Evolutionary conservation across 768 basidiomycete genomes (phyloP).

Genomic region (Tricholoma sp.): DNA sequence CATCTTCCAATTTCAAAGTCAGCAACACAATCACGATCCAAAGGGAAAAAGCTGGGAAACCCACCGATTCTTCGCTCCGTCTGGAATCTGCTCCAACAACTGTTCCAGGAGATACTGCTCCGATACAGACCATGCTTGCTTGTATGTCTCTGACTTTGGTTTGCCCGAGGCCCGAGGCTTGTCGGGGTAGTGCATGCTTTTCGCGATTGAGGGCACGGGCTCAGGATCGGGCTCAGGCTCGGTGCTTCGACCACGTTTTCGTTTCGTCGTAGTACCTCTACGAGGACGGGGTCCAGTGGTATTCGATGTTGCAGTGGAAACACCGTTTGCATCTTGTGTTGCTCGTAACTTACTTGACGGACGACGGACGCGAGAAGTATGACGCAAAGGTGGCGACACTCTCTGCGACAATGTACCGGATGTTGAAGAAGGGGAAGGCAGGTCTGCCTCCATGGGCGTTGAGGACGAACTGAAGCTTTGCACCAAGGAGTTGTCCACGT

Average conservation of each 20-base stretch:
- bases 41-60: constrained; percentile 13
- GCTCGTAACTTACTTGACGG: constrained; percentile 15
- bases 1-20: constrained; percentile 40
- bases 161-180: constrained; percentile 20
- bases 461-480: constrained; percentile 5
- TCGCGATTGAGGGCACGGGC: background rate
- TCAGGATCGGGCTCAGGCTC: background rate
- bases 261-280: background rate
- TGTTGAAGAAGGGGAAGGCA: background rate
- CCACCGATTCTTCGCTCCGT: constrained; percentile 69
- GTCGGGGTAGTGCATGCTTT: constrained; percentile 6
- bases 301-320: background rate
- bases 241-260: background rate
- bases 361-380: constrained; percentile 8
- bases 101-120: constrained; percentile 77
- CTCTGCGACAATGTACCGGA: background rate
- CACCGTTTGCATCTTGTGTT: background rate
- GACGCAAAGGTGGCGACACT: background rate
- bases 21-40: background rate
- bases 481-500: constrained; percentile 13
- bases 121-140: constrained; percentile 69
- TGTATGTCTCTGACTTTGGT: constrained; percentile 70
- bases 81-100: constrained; percentile 70
- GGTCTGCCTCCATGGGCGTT: constrained; percentile 2
- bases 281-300: background rate